Conservation (phyloP, 495 filamentous ascomycete genomes). For the Astrocystis sublimbata region DNA sequence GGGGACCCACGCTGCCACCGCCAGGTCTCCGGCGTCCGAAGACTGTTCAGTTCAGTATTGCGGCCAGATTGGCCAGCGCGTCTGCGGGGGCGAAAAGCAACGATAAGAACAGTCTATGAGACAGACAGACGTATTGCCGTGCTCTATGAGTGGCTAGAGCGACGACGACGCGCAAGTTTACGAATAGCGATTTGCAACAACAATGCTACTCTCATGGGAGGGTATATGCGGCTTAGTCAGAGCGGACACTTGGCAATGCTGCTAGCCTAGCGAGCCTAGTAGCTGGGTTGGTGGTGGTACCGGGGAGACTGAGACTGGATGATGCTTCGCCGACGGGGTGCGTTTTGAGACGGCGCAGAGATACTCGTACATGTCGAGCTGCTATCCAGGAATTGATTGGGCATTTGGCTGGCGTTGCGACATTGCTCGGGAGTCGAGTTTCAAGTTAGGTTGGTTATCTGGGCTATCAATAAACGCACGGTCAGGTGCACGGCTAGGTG, state of each 20-base stretch:
- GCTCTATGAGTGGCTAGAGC: constrained; percentile 1
- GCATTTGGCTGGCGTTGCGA: background rate
- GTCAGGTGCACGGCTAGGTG: no score
- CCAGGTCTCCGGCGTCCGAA: background rate
- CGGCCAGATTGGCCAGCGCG: background rate
- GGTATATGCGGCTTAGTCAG: constrained; percentile 3
- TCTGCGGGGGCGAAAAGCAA: background rate
- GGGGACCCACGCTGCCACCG: constrained; percentile 18
- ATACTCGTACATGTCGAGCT: background rate
- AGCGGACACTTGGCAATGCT: constrained; percentile 1
- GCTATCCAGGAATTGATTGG: background rate
- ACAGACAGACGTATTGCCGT: background rate
- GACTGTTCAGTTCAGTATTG: background rate
- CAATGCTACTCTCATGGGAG: background rate
- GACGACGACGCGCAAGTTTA: background rate
- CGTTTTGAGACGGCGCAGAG: background rate
- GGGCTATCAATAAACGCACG: background rate
- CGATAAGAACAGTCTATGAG: background rate
- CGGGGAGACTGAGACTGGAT: background rate
- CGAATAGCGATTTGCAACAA: background rate
- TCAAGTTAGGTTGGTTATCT: background rate
- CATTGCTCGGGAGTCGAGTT: background rate
- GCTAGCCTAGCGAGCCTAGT: no score
- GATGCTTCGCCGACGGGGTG: background rate
- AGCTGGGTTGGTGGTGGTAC: background rate